A percentile compares a stretch with the other conserved stretches of the same genome.
Conservation (phyloP, 495 filamentous ascomycete genomes). For the Hyaloscypha bicolor region DNA sequence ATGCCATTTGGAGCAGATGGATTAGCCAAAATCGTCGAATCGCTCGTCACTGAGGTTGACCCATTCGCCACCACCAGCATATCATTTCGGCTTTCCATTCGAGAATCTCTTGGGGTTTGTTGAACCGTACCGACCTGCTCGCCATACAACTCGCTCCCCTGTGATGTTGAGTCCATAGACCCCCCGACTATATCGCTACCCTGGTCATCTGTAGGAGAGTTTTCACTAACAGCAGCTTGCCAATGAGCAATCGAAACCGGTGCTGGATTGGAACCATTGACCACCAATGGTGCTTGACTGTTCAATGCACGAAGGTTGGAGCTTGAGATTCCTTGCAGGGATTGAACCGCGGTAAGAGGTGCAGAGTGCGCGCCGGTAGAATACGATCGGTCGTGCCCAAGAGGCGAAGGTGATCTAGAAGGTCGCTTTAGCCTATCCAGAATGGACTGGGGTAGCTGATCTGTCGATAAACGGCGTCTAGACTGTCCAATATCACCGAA, state of each 20-base stretch:
- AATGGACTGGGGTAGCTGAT: conserved; percentile 14
- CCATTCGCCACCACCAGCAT: conserved; percentile 30
- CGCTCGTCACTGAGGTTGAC: conserved; percentile 20
- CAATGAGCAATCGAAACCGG: conserved; percentile 29
- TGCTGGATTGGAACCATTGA: conserved; percentile 48
- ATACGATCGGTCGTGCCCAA: conserved; percentile 47
- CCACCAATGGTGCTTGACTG: conserved; percentile 45
- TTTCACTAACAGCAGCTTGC: conserved; percentile 25
- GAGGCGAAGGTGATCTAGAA: conserved; percentile 57
- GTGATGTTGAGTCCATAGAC: conserved; percentile 29
- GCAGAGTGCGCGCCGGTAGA: conserved; percentile 45
- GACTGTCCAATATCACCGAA: conserved; percentile 46
- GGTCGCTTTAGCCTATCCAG: conserved; percentile 51
- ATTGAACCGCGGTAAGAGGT: conserved; percentile 32
- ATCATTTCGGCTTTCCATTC: conserved; percentile 14
- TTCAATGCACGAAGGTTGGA: conserved; percentile 27
- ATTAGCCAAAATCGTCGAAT: conserved; percentile 8
- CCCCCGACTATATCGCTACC: conserved; percentile 23
- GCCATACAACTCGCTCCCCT: conserved; percentile 20
- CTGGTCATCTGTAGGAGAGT: conserved; percentile 20
- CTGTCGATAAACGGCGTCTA: conserved; percentile 39
- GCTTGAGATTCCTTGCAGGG: conserved; percentile 29
- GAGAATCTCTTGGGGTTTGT: conserved; percentile 24
- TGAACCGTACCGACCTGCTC: conserved; percentile 19
- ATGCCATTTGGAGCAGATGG: background rate